Evolutionary conservation across 2,329 filamentous ascomycete species (phyloP).

Genomic region (Delphinella strobiligena): DNA sequence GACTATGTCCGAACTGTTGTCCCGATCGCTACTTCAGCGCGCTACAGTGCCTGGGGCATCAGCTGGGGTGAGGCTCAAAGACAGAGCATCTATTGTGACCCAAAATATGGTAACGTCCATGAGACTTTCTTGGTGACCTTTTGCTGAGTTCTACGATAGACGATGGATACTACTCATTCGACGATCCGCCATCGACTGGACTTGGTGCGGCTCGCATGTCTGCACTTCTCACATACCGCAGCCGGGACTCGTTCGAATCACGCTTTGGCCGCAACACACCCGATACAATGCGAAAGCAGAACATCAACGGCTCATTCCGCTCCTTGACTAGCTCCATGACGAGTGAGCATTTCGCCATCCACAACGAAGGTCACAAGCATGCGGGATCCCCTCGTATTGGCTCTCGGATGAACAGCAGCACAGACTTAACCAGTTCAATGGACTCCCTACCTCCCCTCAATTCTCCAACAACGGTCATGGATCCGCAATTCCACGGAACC

Average conservation of each 20-base stretch:
- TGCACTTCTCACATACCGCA: conserved; percentile 87
- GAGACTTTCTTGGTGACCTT: too few relatives aligned
- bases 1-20: conserved; percentile 72
- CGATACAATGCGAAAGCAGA: conserved; percentile 71
- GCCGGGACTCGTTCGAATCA: conserved; percentile 91
- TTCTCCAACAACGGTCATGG: conserved; percentile 19
- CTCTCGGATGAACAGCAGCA: conserved; percentile 22
- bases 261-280: conserved; percentile 89
- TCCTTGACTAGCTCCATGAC: conserved; percentile 25
- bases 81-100: conserved; percentile 93
- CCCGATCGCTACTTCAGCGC: conserved; percentile 72
- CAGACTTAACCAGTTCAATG: conserved; percentile 13
- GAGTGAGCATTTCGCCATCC: conserved; percentile 37
- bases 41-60: conserved; percentile 81
- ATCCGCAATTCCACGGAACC: conserved; percentile 35
- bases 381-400: conserved; percentile 32
- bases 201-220: conserved; percentile 94
- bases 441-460: conserved; percentile 13
- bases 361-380: conserved; percentile 40
- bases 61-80: conserved; percentile 83
- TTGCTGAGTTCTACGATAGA: too few relatives aligned
- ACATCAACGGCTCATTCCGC: conserved; percentile 55
- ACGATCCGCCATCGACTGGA: conserved; percentile 75
- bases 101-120: conserved; percentile 69
- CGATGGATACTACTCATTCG: conserved; percentile 84